Conservation (phyloP, 2,329 filamentous ascomycete genomes). For the Penicillium janthinellum region DNA sequence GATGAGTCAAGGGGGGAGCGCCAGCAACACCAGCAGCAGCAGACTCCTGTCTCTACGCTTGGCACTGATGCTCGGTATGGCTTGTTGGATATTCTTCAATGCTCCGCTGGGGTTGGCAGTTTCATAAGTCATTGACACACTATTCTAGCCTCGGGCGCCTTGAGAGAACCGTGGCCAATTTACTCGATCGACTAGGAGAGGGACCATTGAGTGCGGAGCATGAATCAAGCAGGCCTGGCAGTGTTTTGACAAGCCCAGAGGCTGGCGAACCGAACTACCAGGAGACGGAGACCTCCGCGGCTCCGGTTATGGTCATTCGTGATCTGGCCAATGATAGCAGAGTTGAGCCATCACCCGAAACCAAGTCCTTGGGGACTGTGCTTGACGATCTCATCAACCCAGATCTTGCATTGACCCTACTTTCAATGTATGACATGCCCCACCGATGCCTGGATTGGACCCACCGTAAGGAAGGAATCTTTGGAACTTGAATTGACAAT, state of each 20-base stretch:
- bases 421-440: conserved; percentile 23
- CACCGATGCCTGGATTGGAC: not conserved
- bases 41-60: not conserved
- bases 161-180: conserved; percentile 19
- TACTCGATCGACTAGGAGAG: conserved; percentile 23
- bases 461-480: not conserved
- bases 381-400: conserved; percentile 24
- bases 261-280: conserved; percentile 12
- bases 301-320: conserved; percentile 25
- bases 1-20: conserved; percentile 4
- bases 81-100: not conserved
- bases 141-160: conserved; percentile 18
- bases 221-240: conserved; percentile 11
- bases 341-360: conserved; percentile 13
- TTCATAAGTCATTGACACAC: not conserved
- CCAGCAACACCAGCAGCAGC: conserved; percentile 2
- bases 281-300: conserved; percentile 20
- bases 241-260: conserved; percentile 16
- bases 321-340: conserved; percentile 22
- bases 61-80: conserved; percentile 24
- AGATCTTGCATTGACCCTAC: conserved; percentile 33
- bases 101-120: not conserved
- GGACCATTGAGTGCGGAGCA: conserved; percentile 9
- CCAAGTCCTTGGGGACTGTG: conserved; percentile 10
- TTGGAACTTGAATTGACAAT: not conserved